Base-by-base conservation (phyloP, 148 eudicot species). In the Camellia lanceoleosa region DNA sequence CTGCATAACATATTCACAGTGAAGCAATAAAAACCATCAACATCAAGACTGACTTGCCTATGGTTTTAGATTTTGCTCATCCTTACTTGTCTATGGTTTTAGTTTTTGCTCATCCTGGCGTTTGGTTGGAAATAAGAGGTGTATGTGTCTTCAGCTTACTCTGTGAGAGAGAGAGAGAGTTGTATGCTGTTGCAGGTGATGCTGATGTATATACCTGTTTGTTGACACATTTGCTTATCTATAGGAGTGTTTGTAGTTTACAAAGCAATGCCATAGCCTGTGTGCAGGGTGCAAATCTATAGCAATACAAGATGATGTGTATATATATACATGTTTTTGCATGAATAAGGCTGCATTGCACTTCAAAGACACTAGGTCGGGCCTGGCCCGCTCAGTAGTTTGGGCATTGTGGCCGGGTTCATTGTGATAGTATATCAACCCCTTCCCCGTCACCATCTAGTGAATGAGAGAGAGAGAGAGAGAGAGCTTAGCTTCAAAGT, bases 201-300 rank as follows among this genome's bases (percentile, higher is more conserved):
- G 59, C 69, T 7, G 70, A 12, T 77, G 77, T 74, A 74, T 58
- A 56, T 74, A 58, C 44, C 73, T 69, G n/a, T 18, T 7, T 69
- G 74, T 1, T 30, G 3, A 16, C 38, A 3, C 46, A 43, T 54
- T 71, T n/a, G 56, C 6, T 71, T 49, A 51, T 71, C 74, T 71
- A 71, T 71, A 30, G 19, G 64, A 55, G 58, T 12, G 2, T 55
- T 55, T 0, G 10, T 55, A 55, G 10, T 11, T 55, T 7, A 55
- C 58, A 11, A 55, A 55, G 13, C 58, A 11, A 7, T 7, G 58
- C 58, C 58, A 55, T 55, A 55, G 58, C 11, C 11, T 55, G 11
- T 8, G 11, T 55, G 8, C 0, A 7, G 52, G 52, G 7, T 49
- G 52, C 52, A 49, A 49, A 49, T 7, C 5, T 7, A 49, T 49